Base-by-base conservation (phyloP, 2,329 filamentous ascomycete genomes). In the Graphium sp. region DNA sequence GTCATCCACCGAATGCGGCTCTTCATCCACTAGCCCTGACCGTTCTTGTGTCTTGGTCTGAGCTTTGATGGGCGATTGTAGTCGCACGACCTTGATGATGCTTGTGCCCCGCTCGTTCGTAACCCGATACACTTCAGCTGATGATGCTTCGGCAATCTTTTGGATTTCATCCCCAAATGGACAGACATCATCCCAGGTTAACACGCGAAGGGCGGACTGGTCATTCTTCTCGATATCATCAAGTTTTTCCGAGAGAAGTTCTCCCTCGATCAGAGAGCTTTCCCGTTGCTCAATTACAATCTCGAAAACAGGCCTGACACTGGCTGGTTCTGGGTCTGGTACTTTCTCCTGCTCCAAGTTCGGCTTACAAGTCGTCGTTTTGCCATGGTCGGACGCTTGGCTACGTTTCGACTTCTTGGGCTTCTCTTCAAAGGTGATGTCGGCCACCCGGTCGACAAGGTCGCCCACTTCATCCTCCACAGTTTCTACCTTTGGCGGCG, bases 111-210 rank as follows among this genome's bases (percentile, higher is more conserved):
- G 53, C 24, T 57, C 52, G 40, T 72, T 74, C 26, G 55, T 64
- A 37, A 75, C 58, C 7, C 68, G 66, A 39, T 74, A 76, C 7
- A 76, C 68, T 42, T 76, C 71, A 5, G 71, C 69, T 38, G 66
- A 76, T 3, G 71, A 75, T 5, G 71, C 70, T 42, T 76, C 71
- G 7, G 71, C 70, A 28, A 76, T 75, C 47, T 76, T 76, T 24
- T 58, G 55, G 27, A 75, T 67, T 20, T 47, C 46, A 39, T 66
- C 60, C 11, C 55, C 58, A 0, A 54, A 48, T 0, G 62, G 60
- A 27, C 68, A 68, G 18, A 75, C 54, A 29, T 74, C 66, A 18
- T 56, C 47, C 70, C 71, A 76, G 2, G 55, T 53, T 22, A 72
- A 46, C 5, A 58, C 40, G 4, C 58, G 55, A 11, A 66, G 45